Evolutionary conservation across 371 early-diverging fungal species (phyloP).

Genomic region (Batkoa obscura): DNA sequence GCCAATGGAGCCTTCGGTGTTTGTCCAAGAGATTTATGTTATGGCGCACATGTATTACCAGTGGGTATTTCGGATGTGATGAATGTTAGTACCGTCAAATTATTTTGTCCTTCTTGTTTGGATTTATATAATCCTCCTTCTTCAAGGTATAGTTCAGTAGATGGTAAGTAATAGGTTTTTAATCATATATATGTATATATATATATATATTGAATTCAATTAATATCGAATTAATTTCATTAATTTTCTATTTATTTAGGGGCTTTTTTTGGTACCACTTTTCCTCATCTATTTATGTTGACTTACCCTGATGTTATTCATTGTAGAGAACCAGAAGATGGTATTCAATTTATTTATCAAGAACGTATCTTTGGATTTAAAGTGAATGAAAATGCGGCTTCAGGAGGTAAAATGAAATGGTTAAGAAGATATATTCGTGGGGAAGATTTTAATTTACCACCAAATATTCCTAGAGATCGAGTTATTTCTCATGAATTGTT

Average conservation of each 20-base stretch:
- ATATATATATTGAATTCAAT: background rate
- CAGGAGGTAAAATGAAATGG: conserved; percentile 63
- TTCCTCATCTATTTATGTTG: conserved; percentile 69
- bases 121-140: conserved; percentile 72
- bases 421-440: conserved; percentile 19
- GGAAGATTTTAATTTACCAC: background rate
- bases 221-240: background rate
- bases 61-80: conserved; percentile 57
- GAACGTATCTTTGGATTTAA: conserved; percentile 71
- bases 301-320: conserved; percentile 43
- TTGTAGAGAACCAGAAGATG: conserved; percentile 15
- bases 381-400: conserved; percentile 21
- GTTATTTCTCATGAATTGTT: too few species aligned
- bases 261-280: conserved; percentile 91
- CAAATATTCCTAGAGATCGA: too few species aligned
- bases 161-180: conserved; percentile 28
- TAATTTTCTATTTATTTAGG: conserved; percentile 21
- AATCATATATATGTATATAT: background rate
- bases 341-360: conserved; percentile 25
- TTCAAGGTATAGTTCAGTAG: conserved; percentile 49
- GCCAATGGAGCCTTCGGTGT: conserved; percentile 61
- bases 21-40: conserved; percentile 69
- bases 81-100: conserved; percentile 34
- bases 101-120: conserved; percentile 70
- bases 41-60: conserved; percentile 52